Evolutionary conservation across 352 stramenopile species (phyloP).

Genomic region (Phytophthora sojae): DNA sequence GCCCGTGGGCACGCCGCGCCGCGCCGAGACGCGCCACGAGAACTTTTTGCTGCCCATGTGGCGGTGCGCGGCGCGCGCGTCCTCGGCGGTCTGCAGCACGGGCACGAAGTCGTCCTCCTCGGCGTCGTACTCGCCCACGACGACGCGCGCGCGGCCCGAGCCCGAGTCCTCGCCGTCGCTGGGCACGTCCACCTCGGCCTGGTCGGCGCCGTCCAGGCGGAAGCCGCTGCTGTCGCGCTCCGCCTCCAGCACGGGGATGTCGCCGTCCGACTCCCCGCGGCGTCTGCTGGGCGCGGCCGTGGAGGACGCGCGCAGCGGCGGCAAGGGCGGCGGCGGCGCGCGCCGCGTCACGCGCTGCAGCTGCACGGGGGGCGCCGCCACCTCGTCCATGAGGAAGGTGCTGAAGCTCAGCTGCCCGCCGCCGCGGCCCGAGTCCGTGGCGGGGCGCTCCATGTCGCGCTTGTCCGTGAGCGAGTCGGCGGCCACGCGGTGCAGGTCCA

Average conservation of each 20-base stretch:
- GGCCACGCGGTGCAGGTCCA: slow-evolving; percentile 21
- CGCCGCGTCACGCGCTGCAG: slow-evolving; percentile 26
- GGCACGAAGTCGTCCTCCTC: slow-evolving; percentile 69
- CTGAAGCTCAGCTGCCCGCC: slow-evolving; percentile 50
- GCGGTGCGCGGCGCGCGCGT: slow-evolving; percentile 47
- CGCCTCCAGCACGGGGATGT: slow-evolving; percentile 78
- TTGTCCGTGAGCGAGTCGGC: slow-evolving; percentile 12
- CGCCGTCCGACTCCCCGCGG: slow-evolving; percentile 42
- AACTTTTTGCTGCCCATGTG: slow-evolving; percentile 61
- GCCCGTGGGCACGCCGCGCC: slow-evolving; percentile 30
- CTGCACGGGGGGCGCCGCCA: slow-evolving; percentile 36
- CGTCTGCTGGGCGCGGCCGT: neutral
- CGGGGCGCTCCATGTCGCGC: slow-evolving; percentile 27
- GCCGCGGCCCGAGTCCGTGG: slow-evolving; percentile 16
- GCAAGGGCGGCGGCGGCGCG: slow-evolving; percentile 26
- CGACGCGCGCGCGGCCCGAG: slow-evolving; percentile 39
- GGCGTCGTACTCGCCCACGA: slow-evolving; percentile 45
- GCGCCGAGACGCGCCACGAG: slow-evolving; percentile 49
- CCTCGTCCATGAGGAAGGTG: slow-evolving; percentile 67
- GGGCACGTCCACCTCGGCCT: slow-evolving; percentile 34
- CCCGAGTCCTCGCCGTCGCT: slow-evolving; percentile 39
- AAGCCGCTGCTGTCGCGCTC: slow-evolving; percentile 50
- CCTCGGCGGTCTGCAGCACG: slow-evolving; percentile 73
- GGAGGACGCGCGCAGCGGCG: slow-evolving; percentile 9
- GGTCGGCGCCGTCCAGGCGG: slow-evolving; percentile 47